These are phyloP conservation scores for Tympanopsis confertula DNA, from an alignment of 2,329 filamentous ascomycete genomes.

Conservation along the genomic window DNA sequence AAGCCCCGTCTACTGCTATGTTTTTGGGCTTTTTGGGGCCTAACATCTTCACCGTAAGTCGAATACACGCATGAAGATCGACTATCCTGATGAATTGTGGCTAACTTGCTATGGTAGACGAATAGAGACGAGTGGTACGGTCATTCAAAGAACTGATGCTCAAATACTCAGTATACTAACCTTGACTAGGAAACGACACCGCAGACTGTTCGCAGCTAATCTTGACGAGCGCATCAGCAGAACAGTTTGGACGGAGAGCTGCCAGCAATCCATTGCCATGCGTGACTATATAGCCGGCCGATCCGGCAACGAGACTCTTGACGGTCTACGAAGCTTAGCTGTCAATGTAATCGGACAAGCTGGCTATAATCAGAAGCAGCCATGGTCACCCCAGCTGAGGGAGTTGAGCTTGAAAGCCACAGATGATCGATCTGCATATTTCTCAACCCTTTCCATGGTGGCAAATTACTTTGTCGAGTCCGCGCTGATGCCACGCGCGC, in stretches of 20 bases:
- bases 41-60: slow-evolving; percentile 18
- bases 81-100: not conserved
- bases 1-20: slow-evolving; percentile 10
- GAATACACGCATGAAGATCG: not conserved
- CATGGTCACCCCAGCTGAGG: slow-evolving; percentile 13
- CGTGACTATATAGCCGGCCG: slow-evolving; percentile 11
- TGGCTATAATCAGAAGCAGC: slow-evolving; percentile 16
- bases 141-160: not conserved
- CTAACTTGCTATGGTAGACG: too few relatives aligned
- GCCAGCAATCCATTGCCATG: slow-evolving; percentile 17
- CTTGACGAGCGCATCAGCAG: slow-evolving; percentile 21
- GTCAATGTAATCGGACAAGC: slow-evolving; percentile 23
- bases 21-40: slow-evolving; percentile 19
- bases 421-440: slow-evolving; percentile 6
- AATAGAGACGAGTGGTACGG: slow-evolving; percentile 13
- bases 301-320: slow-evolving; percentile 11
- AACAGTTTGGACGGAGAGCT: slow-evolving; percentile 19
- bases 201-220: slow-evolving; percentile 19
- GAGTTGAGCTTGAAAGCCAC: slow-evolving; percentile 5
- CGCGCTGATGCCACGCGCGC: too few relatives aligned
- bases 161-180: slow-evolving; percentile 1
- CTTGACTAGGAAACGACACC: slow-evolving; percentile 16
- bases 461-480: too few relatives aligned
- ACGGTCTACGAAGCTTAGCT: slow-evolving; percentile 16
- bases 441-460: too few relatives aligned